Evolutionary conservation across 1,139 yeast genomes (phyloP).

Genomic region (Arxiozyma slooffiae): DNA sequence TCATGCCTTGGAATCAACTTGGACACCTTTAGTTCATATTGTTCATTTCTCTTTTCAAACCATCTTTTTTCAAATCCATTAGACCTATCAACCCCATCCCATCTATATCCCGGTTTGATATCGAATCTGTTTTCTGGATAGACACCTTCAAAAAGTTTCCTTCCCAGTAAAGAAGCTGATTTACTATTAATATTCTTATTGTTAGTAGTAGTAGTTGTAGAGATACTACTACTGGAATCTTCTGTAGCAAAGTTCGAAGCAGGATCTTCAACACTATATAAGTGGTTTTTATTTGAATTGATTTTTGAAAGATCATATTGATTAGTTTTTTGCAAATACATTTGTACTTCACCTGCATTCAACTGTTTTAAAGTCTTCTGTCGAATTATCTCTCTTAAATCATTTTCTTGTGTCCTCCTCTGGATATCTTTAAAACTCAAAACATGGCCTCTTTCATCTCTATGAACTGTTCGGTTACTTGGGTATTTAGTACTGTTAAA

Average conservation of each 20-base stretch:
- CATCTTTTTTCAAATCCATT: slow-evolving; percentile 77
- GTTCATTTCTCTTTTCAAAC: slow-evolving; percentile 46
- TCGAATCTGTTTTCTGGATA: slow-evolving; percentile 64
- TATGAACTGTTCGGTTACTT: slow-evolving; percentile 39
- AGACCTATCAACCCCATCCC: slow-evolving; percentile 92
- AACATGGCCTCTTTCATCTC: slow-evolving; percentile 51
- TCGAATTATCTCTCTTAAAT: slow-evolving; percentile 27
- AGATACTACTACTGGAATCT: neutral
- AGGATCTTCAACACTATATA: slow-evolving; percentile 48
- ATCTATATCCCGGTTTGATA: slow-evolving; percentile 67
- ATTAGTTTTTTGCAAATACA: slow-evolving; percentile 7
- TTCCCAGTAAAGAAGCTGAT: slow-evolving; percentile 32
- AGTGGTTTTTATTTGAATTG: neutral
- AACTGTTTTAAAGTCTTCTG: slow-evolving; percentile 30
- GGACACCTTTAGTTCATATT: slow-evolving; percentile 30
- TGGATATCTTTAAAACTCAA: slow-evolving; percentile 33
- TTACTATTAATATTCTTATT: slow-evolving; percentile 5
- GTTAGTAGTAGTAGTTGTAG: neutral
- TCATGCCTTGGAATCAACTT: slow-evolving; percentile 10
- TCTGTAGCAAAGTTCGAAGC: slow-evolving; percentile 36
- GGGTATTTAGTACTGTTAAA: slow-evolving; percentile 9
- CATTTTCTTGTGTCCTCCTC: slow-evolving; percentile 25
- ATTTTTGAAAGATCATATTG: neutral
- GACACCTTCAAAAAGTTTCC: slow-evolving; percentile 41
- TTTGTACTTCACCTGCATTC: slow-evolving; percentile 41